Percentiles rank a stretch among this genome's conserved stretches.
phyloP scores from a whole-genome alignment of 345 rosid genomes.

The Gossypium raimondii region DNA sequence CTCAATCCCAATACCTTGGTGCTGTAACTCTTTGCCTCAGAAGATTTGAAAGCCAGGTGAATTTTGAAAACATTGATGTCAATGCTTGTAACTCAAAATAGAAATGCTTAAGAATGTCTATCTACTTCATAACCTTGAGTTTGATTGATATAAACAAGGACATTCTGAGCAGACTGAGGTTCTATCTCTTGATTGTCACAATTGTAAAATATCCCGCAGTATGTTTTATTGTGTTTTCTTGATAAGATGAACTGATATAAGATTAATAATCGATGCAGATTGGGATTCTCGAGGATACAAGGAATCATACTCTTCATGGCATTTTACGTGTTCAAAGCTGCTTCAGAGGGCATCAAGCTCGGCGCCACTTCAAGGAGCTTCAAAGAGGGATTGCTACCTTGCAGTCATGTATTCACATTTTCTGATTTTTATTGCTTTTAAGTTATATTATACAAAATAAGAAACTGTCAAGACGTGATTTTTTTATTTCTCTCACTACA shows the following conservation, averaged over 20 bases:
- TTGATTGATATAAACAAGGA: constrained; percentile 4
- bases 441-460: background rate
- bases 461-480: background rate
- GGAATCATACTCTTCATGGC: constrained; percentile 92
- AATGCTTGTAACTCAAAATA: background rate
- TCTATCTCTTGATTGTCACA: too few relatives aligned
- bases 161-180: background rate
- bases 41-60: background rate
- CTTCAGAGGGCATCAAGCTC: constrained; percentile 93
- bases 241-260: background rate
- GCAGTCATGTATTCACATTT: constrained; percentile 69
- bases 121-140: background rate
- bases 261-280: constrained; percentile 28
- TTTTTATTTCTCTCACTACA: constrained; percentile 30
- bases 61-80: background rate
- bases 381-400: constrained; percentile 56
- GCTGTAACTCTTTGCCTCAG: background rate
- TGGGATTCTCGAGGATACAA: constrained; percentile 32
- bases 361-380: constrained; percentile 53
- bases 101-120: background rate
- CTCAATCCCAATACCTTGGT: background rate
- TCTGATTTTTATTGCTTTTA: background rate
- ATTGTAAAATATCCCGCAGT: too few relatives aligned
- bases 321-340: constrained; percentile 90
- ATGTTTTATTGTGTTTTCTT: too few relatives aligned